These are phyloP conservation scores for Mycena capillaripes DNA, from an alignment of 768 basidiomycete genomes.

Conservation along the genomic window DNA sequence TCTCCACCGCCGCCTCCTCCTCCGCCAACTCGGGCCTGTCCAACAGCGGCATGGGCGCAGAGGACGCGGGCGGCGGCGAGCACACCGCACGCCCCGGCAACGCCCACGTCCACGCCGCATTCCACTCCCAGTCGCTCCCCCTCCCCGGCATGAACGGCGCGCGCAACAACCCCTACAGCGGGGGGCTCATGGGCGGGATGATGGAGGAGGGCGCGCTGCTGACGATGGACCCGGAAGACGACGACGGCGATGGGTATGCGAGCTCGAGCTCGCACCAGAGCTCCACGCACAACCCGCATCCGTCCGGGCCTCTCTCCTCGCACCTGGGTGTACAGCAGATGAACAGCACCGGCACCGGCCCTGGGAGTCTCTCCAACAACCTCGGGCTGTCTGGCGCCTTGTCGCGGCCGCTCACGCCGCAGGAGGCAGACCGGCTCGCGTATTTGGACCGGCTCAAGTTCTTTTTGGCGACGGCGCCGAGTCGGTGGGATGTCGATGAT, in stretches of 20 bases:
- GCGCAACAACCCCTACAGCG: not conserved
- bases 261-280: too few species aligned
- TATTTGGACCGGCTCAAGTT: constrained; percentile 88
- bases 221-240: constrained; percentile 31
- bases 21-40: constrained; percentile 49
- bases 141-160: constrained; percentile 14
- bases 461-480: constrained; percentile 90
- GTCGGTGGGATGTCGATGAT: constrained; percentile 67
- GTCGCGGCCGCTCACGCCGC: constrained; percentile 57
- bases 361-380: not conserved
- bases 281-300: too few species aligned
- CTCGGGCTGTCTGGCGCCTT: constrained; percentile 46
- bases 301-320: too few species aligned
- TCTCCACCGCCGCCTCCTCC: constrained; percentile 54
- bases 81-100: constrained; percentile 64
- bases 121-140: constrained; percentile 50
- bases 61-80: constrained; percentile 53
- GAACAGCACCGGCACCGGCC: not conserved
- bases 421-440: constrained; percentile 80
- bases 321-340: too few species aligned
- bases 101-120: constrained; percentile 59
- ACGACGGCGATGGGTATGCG: not conserved
- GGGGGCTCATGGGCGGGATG: not conserved
- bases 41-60: not conserved
- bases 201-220: constrained; percentile 22